Base-by-base conservation (phyloP, 148 eudicot species). In the Nepenthes gracilis region DNA sequence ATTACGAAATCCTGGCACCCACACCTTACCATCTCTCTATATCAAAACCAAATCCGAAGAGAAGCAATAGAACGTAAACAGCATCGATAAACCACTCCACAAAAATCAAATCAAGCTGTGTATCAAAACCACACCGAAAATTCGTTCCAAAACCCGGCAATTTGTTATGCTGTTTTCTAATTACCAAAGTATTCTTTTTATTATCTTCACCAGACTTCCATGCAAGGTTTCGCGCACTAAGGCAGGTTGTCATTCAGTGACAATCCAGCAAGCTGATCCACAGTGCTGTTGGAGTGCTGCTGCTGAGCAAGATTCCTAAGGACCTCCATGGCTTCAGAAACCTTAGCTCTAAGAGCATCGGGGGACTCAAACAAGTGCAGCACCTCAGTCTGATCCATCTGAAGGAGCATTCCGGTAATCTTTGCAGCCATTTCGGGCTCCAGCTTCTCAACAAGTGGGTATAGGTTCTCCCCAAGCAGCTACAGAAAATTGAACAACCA, bases 371-470 rank as follows among this genome's bases (percentile, higher is more conserved):
- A 70, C 72, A 86, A 60, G 65, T 80, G 88, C 60, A 86, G 59
- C 32, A 86, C 88, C 71, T 86, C 93, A 1, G 84, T 69, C 72
- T 83, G 85, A 54, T 83, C 88, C 93, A 86, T 80, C 77, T 83
- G 87, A 10, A 85, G 72, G 50, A 86, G 79, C 93, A 86, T 86
- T 7, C 88, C 88, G 0, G 94, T 86, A 37, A 86, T 88, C 81
- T 86, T 86, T 2, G 94, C 89, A 1, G 94, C 82, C 67, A 65
- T 54, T 59, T 83, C 83, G 0, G 84, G 82, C 74, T 83, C 86
- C 43, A 83, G 64, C 72, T 75, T 80, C 67, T 83, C 89, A 69
- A 83, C 94, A 51, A 81, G 68, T 4, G 94, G 94, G 72, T 83
- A 86, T 14, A 86, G 77, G 55, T 75, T 79, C 73, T 86, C 94